Evolutionary conservation across 192 early-diverging fungal genomes (phyloP).

Genomic region (Gamsiella multidivaricata): DNA sequence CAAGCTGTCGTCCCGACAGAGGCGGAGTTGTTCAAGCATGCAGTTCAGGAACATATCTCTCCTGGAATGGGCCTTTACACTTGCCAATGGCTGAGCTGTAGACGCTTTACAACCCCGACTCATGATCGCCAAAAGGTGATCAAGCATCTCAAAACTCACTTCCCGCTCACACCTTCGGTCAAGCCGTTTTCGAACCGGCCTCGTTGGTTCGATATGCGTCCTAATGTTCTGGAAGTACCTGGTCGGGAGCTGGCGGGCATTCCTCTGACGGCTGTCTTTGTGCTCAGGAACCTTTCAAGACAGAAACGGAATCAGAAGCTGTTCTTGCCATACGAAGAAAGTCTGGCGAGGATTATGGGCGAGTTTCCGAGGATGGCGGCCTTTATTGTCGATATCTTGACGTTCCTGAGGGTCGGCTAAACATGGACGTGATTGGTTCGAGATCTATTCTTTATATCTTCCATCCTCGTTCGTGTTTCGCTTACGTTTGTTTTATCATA

Average conservation of each 20-base stretch:
- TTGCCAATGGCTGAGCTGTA: constrained; percentile 65
- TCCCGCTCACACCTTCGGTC: constrained; percentile 57
- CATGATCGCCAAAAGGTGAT: constrained; percentile 51
- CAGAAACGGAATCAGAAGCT: constrained; percentile 57
- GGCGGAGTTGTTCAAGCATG: constrained; percentile 58
- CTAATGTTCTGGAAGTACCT: constrained; percentile 52
- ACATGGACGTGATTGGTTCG: background rate
- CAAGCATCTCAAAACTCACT: constrained; percentile 64
- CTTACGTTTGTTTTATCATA: background rate
- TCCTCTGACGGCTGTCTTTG: constrained; percentile 66
- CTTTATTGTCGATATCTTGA: constrained; percentile 59
- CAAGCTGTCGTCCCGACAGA: constrained; percentile 52
- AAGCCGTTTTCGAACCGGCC: constrained; percentile 35
- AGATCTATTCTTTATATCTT: background rate
- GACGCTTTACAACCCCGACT: constrained; percentile 47
- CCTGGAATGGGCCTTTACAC: constrained; percentile 45
- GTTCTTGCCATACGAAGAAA: constrained; percentile 65
- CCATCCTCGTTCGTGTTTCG: background rate
- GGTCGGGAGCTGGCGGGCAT: constrained; percentile 59
- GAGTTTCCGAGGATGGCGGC: constrained; percentile 62
- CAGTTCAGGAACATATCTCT: constrained; percentile 60
- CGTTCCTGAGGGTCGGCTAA: constrained; percentile 54
- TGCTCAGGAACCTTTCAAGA: constrained; percentile 62
- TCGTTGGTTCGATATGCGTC: constrained; percentile 49
- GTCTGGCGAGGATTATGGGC: constrained; percentile 57